These are phyloP conservation scores for Cutaneotrichosporon curvatum DNA, from an alignment of 1,284 basidiomycete genomes.

Conservation along the genomic window DNA sequence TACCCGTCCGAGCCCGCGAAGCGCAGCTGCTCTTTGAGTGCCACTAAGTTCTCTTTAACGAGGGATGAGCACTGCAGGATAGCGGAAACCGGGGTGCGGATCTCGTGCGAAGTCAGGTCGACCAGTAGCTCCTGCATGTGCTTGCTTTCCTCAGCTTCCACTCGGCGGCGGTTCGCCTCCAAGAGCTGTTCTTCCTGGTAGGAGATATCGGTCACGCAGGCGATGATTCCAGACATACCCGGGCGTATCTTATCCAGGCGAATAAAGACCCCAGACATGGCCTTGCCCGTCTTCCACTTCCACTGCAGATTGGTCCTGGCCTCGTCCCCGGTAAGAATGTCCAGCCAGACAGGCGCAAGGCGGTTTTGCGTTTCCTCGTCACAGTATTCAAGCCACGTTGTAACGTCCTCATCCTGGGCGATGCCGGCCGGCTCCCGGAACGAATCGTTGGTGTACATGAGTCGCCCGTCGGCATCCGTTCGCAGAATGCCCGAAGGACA, in stretches of 20 bases:
- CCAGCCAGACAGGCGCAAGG: slow-evolving; percentile 1
- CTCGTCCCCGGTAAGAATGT: slow-evolving; percentile 10
- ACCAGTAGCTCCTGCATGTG: slow-evolving; percentile 43
- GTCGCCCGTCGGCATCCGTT: slow-evolving; percentile 18
- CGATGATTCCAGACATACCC: slow-evolving; percentile 29
- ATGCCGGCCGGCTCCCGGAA: slow-evolving; percentile 22
- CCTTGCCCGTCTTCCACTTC: slow-evolving; percentile 34
- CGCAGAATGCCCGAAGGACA: slow-evolving; percentile 38
- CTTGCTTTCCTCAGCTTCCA: slow-evolving; percentile 34
- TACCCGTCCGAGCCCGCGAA: slow-evolving; percentile 22
- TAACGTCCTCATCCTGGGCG: slow-evolving; percentile 2
- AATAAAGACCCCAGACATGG: slow-evolving; percentile 31
- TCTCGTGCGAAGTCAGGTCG: slow-evolving; percentile 45
- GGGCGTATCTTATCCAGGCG: slow-evolving; percentile 29
- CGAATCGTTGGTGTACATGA: slow-evolving; percentile 33
- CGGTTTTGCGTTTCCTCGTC: slow-evolving; percentile 13
- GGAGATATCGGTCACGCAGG: slow-evolving; percentile 36
- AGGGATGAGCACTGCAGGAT: slow-evolving; percentile 42
- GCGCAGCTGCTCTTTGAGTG: slow-evolving; percentile 33
- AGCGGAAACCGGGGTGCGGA: slow-evolving; percentile 41
- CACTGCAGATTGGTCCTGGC: slow-evolving; percentile 22
- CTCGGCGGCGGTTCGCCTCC: slow-evolving; percentile 33
- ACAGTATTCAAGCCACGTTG: slow-evolving; percentile 15
- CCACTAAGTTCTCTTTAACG: slow-evolving; percentile 40
- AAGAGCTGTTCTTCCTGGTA: slow-evolving; percentile 34